Evolutionary conservation across 1,139 yeast genomes (phyloP).

Genomic region (Zygotorulaspora mrakii): DNA sequence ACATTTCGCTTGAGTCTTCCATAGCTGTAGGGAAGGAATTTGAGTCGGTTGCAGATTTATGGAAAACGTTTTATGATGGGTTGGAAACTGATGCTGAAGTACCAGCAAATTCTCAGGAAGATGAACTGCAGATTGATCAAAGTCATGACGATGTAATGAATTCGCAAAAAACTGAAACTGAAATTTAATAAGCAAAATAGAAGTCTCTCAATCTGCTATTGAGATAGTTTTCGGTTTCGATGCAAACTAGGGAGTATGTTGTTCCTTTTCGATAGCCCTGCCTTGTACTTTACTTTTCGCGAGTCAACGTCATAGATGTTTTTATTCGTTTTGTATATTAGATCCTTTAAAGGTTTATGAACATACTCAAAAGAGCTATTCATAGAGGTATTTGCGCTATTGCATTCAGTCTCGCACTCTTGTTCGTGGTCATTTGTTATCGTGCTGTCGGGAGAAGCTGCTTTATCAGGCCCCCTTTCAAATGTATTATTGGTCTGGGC

Average conservation of each 20-base stretch:
- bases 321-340: constrained; percentile 27
- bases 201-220: not conserved
- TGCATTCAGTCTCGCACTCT: not conserved
- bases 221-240: constrained; percentile 7
- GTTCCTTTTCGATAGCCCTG: constrained; percentile 25
- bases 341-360: constrained; percentile 27
- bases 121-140: constrained; percentile 3
- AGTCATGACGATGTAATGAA: not conserved
- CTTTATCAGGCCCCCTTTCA: too few species aligned
- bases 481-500: too few species aligned
- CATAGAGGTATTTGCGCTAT: not conserved
- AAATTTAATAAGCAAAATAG: not conserved
- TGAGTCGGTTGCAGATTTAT: constrained; percentile 47
- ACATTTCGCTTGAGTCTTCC: constrained; percentile 49
- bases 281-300: constrained; percentile 22
- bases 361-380: constrained; percentile 9
- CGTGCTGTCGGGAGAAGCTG: too few species aligned
- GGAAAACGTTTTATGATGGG: constrained; percentile 50
- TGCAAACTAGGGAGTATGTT: constrained; percentile 16
- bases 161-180: not conserved
- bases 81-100: constrained; percentile 22
- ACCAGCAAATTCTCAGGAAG: constrained; percentile 9
- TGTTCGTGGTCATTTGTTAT: not conserved
- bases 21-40: constrained; percentile 55
- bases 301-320: constrained; percentile 27